A percentile compares a stretch with the other conserved stretches of the same genome.
Evolutionary conservation across 148 eudicot species (phyloP).

Genomic region (Suaeda aralocaspica): DNA sequence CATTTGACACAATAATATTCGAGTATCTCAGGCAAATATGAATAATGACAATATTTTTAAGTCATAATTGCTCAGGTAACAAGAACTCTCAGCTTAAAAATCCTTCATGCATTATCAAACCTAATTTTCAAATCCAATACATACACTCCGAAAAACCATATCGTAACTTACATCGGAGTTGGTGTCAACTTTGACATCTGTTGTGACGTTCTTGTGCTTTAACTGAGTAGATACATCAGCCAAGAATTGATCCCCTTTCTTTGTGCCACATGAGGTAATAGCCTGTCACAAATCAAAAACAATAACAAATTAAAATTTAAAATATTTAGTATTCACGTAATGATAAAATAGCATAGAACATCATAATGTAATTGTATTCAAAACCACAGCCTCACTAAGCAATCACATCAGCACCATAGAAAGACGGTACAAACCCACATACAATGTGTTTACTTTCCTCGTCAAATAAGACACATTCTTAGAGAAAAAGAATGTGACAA

Average conservation of each 20-base stretch:
- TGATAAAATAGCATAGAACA: neutral
- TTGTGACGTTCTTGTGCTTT: slow-evolving; percentile 64
- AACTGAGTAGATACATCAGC: slow-evolving; percentile 68
- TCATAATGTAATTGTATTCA: neutral
- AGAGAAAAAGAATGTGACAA: too few relatives aligned
- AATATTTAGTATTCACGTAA: too few relatives aligned
- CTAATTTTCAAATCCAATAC: neutral
- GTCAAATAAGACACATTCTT: too few relatives aligned
- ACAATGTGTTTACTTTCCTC: too few relatives aligned
- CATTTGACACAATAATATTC: neutral
- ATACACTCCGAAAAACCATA: neutral
- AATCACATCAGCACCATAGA: neutral
- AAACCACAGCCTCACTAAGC: neutral
- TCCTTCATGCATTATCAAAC: neutral
- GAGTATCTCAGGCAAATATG: neutral
- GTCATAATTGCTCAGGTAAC: neutral
- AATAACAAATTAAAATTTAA: neutral
- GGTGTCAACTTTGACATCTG: slow-evolving; percentile 81
- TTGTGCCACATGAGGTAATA: slow-evolving; percentile 61
- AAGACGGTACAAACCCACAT: neutral
- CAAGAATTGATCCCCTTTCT: slow-evolving; percentile 61
- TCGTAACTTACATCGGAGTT: slow-evolving; percentile 53
- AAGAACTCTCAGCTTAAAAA: neutral
- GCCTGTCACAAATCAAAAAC: slow-evolving; percentile 32
- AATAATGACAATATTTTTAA: neutral